A percentile compares a stretch with the other conserved stretches of the same genome.
Conservation (phyloP, 345 rosid genomes). For the Microthlaspi erraticum region DNA sequence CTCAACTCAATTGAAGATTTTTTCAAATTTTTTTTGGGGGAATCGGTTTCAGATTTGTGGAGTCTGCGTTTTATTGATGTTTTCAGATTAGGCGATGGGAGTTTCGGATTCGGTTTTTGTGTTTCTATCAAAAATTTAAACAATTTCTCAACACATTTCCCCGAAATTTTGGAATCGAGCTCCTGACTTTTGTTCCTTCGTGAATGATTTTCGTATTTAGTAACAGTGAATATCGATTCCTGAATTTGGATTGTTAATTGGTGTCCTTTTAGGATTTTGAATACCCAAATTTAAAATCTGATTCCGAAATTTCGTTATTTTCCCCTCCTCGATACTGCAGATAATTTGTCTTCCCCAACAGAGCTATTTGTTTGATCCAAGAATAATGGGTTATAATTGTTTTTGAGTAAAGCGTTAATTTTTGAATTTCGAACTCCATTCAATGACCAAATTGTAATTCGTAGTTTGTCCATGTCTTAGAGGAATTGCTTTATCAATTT, state of each 20-base stretch:
- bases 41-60: slow-evolving; percentile 33
- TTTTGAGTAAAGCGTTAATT: slow-evolving; percentile 13
- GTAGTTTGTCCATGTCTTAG: neutral
- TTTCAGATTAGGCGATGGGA: slow-evolving; percentile 4
- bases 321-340: slow-evolving; percentile 30
- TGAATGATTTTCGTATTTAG: slow-evolving; percentile 11
- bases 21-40: neutral
- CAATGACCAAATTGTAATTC: neutral
- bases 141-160: slow-evolving; percentile 6
- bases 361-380: slow-evolving; percentile 37
- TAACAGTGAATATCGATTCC: neutral
- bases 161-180: neutral
- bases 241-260: slow-evolving; percentile 3
- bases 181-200: neutral
- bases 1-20: slow-evolving; percentile 24
- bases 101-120: slow-evolving; percentile 15
- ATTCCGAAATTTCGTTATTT: slow-evolving; percentile 6
- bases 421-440: slow-evolving; percentile 9
- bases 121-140: neutral
- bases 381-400: slow-evolving; percentile 13
- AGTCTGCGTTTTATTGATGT: slow-evolving; percentile 11
- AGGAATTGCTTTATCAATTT: slow-evolving; percentile 18
- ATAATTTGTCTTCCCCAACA: slow-evolving; percentile 20
- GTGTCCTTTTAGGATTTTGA: neutral
- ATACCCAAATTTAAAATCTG: slow-evolving; percentile 12